Evolutionary conservation across 805 yeast genomes (phyloP).

Genomic region (Ogataea saltuana): DNA sequence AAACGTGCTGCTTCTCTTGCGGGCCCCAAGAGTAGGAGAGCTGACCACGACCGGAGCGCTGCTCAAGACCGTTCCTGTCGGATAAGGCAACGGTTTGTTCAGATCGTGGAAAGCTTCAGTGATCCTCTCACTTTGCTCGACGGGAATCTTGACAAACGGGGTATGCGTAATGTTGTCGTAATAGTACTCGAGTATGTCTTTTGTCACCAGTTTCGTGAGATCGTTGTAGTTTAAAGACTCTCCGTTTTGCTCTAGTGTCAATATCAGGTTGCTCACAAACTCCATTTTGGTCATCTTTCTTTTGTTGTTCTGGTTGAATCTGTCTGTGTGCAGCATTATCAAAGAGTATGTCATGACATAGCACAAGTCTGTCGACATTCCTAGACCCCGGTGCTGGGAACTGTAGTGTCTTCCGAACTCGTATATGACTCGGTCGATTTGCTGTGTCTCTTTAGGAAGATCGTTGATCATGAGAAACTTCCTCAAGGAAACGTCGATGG

Average conservation of each 20-base stretch:
- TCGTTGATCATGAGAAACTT: constrained; percentile 57
- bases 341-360: constrained; percentile 65
- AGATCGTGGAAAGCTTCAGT: constrained; percentile 21
- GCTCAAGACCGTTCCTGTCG: constrained; percentile 25
- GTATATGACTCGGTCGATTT: constrained; percentile 66
- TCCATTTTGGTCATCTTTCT: constrained; percentile 67
- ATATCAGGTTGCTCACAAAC: constrained; percentile 46
- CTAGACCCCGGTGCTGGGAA: constrained; percentile 41
- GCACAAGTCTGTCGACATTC: constrained; percentile 49
- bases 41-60: constrained; percentile 8
- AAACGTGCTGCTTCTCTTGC: constrained; percentile 34
- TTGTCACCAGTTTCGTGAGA: constrained; percentile 35
- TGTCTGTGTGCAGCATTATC: constrained; percentile 73
- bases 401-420: constrained; percentile 56
- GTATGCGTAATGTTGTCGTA: constrained; percentile 66
- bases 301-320: constrained; percentile 65
- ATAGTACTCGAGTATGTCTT: constrained; percentile 53
- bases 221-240: constrained; percentile 14
- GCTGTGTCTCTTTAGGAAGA: constrained; percentile 73
- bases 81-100: constrained; percentile 29
- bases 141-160: constrained; percentile 49
- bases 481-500: constrained; percentile 66
- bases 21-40: constrained; percentile 13
- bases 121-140: constrained; percentile 27
- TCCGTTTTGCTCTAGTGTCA: constrained; percentile 28